Conservation (phyloP, 345 rosid genomes). For the Lumnitzera littorea region DNA sequence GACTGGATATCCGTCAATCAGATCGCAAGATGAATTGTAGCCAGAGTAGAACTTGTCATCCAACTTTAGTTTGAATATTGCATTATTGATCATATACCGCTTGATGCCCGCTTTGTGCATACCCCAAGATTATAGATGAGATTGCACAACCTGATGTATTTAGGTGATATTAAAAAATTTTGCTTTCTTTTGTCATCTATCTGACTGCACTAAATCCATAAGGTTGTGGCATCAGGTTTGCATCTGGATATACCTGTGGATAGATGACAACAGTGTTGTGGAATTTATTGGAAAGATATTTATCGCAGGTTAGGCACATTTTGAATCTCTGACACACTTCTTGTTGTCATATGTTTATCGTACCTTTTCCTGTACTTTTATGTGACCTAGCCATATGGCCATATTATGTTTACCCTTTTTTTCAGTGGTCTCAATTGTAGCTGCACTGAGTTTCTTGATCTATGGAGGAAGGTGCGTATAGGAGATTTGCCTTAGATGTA, state of each 20-base stretch:
- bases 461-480: constrained; percentile 70
- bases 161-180: background rate
- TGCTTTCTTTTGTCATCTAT: background rate
- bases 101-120: too few relatives aligned
- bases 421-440: constrained; percentile 54
- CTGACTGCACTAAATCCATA: background rate
- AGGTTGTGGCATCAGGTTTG: constrained; percentile 23
- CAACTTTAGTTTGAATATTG: too few relatives aligned
- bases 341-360: too few relatives aligned
- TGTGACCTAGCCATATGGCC: background rate
- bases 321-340: background rate
- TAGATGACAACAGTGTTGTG: constrained; percentile 19
- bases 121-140: too few relatives aligned
- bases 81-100: too few relatives aligned
- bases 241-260: constrained; percentile 35
- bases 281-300: constrained; percentile 32
- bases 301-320: constrained; percentile 30
- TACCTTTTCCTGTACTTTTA: background rate
- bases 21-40: too few relatives aligned
- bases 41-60: too few relatives aligned
- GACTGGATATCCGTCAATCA: too few relatives aligned
- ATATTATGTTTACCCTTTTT: background rate
- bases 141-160: too few relatives aligned
- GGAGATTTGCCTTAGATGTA: background rate
- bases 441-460: constrained; percentile 67